Evolutionary conservation across 371 early-diverging fungal genomes (phyloP).

Genomic region (Haplosporangium sp.): DNA sequence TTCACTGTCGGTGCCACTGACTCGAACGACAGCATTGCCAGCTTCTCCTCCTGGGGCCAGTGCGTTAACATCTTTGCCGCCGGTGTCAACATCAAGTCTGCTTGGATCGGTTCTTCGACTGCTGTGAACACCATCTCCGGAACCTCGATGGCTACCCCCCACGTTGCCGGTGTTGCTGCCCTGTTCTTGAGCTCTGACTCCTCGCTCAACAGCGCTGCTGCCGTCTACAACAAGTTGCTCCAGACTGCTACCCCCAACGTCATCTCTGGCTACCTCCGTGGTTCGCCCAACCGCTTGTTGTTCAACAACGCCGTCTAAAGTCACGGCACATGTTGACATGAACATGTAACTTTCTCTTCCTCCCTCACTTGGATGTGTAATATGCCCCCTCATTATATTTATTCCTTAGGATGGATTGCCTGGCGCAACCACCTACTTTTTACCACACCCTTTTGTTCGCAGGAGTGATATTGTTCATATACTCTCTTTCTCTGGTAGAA

Average conservation of each 20-base stretch:
- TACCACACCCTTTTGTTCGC: no score
- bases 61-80: constrained; percentile 54
- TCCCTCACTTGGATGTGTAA: no score
- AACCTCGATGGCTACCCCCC: constrained; percentile 81
- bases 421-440: no score
- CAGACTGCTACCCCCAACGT: neutral
- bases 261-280: neutral
- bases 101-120: constrained; percentile 20
- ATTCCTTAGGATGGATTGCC: no score
- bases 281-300: neutral
- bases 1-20: constrained; percentile 88
- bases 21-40: constrained; percentile 70
- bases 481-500: no score
- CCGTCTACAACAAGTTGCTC: neutral
- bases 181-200: neutral
- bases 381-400: no score
- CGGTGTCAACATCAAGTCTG: constrained; percentile 43
- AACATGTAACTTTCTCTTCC: no score
- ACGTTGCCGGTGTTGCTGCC: constrained; percentile 26
- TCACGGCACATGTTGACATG: no score
- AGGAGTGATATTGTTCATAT: no score
- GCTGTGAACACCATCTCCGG: constrained; percentile 51
- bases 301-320: neutral
- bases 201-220: neutral
- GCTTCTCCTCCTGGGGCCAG: constrained; percentile 65